Percentiles rank a stretch among this genome's conserved stretches.
These are phyloP conservation scores for Verticillium nubilum DNA, from an alignment of 2,329 filamentous ascomycete genomes.

Conservation along the genomic window DNA sequence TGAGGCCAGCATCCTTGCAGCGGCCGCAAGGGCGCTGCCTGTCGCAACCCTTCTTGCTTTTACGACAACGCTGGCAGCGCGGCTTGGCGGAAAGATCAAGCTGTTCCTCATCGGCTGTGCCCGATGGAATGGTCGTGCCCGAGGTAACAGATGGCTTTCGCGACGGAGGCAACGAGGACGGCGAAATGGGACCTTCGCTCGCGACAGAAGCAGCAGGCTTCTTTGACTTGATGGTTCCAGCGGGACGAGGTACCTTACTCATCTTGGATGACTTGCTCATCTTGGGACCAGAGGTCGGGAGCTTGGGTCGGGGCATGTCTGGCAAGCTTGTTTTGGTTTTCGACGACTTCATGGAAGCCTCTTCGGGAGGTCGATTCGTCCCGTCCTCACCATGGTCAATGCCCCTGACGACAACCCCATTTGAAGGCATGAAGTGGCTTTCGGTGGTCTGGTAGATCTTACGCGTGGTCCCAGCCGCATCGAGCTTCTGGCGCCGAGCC, in stretches of 20 bases:
- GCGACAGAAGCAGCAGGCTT: constrained; percentile 32
- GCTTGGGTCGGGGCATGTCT: constrained; percentile 33
- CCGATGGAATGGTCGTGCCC: constrained; percentile 36
- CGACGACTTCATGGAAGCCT: constrained; percentile 20
- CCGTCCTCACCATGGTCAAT: constrained; percentile 45
- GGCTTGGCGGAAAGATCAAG: constrained; percentile 93
- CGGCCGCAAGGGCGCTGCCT: constrained; percentile 90
- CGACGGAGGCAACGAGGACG: constrained; percentile 63
- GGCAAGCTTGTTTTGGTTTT: constrained; percentile 26
- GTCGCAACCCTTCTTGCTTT: constrained; percentile 99
- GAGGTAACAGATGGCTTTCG: constrained; percentile 73
- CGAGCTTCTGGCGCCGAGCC: constrained; percentile 53
- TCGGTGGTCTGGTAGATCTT: constrained; percentile 47
- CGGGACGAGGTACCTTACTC: constrained; percentile 30
- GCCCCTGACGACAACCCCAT: constrained; percentile 48
- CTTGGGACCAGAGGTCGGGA: constrained; percentile 26
- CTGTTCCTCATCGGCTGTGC: constrained; percentile 77
- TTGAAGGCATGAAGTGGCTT: constrained; percentile 46
- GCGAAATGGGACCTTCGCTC: constrained; percentile 47
- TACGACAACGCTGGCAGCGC: constrained; percentile 94
- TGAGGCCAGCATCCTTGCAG: constrained; percentile 93
- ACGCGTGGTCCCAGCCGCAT: constrained; percentile 33
- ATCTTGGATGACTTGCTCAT: constrained; percentile 37
- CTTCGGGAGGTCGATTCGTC: neutral
- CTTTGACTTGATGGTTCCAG: constrained; percentile 41